phyloP scores from a whole-genome alignment of 2,329 filamentous ascomycete genomes.

The Colletotrichum aenigma region DNA sequence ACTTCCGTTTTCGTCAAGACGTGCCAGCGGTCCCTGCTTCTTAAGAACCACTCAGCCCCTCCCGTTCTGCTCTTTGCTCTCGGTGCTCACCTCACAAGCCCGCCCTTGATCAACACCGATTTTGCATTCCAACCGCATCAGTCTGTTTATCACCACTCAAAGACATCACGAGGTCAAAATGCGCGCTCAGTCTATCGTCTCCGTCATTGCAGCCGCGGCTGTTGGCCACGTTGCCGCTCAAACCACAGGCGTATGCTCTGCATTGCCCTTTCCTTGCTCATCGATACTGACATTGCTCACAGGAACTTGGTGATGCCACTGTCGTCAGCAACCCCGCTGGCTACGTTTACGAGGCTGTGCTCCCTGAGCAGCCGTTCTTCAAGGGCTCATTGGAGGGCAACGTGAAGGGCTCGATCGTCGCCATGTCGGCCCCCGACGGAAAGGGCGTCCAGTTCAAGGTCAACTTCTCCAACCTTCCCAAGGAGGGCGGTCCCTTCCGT shows the following conservation, averaged over 20 bases:
- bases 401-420: constrained; percentile 57
- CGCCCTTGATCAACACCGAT: not conserved
- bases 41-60: constrained; percentile 13
- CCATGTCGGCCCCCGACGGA: constrained; percentile 49
- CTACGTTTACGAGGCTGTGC: constrained; percentile 56
- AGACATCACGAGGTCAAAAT: constrained; percentile 15
- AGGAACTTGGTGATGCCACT: constrained; percentile 53
- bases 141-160: not conserved
- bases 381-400: constrained; percentile 54
- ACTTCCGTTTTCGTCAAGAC: not conserved
- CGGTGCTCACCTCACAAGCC: not conserved
- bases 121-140: not conserved
- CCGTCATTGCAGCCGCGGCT: constrained; percentile 30
- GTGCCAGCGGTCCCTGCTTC: not conserved
- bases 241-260: constrained; percentile 20
- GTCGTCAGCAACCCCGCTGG: constrained; percentile 60
- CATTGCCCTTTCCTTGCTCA: not conserved
- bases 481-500: constrained; percentile 64
- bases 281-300: not conserved
- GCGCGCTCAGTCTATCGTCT: constrained; percentile 25
- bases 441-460: constrained; percentile 61
- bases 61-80: not conserved
- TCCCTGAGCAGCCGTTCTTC: constrained; percentile 60
- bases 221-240: constrained; percentile 31
- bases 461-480: constrained; percentile 62